Base-by-base conservation (phyloP, 2,329 filamentous ascomycete species). In the Colletotrichum magnum region DNA sequence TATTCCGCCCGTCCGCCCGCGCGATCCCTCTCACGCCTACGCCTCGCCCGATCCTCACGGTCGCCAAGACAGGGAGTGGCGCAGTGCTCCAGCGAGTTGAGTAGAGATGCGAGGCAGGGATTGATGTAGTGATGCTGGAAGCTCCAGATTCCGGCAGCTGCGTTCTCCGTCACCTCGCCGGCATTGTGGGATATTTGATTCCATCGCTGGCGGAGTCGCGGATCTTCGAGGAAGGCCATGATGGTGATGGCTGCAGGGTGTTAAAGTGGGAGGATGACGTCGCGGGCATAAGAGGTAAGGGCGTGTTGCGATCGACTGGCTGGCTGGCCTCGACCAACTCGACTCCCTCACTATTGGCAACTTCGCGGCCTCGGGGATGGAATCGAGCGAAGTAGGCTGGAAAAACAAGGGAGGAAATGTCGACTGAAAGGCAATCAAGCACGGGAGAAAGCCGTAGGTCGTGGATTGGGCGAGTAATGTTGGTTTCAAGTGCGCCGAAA, bases 131-230 rank as follows among this genome's bases (percentile, higher is more conserved):
- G 86, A 78, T 97, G 94, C 65, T 93, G 91, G 77, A 98, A 96
- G 70, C 91, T 90, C 88, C 95, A 98, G 76, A 98, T 92, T 64
- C 92, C 92, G 56, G 93, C 94, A 70, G 96, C 95, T n/a, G 95
- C 94, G 65, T 93, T 92, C 79, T 97, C 94, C 70, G 97, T 97
- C 54, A 94, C 94, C 39, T 93, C 89, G 81, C 98, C 95, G 80
- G 97, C 90, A 76, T 95, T 97, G 74, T 96, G 93, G 6, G 93
- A 92, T 78, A 98, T 92, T 78, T 96, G 94, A 79, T 98, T 97
- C 88, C 97, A 94, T 75, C 93, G 94, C 81, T 97, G 94, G 73
- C 95, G 94, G 80, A 97, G 90, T 76, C 95, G 93, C 70, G 95
- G 95, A 81, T 98, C 95, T 77, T 92, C 89, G 73, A 92, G 84